Base-by-base conservation (phyloP, 2,329 filamentous ascomycete genomes). In the Beauveria asiatica region DNA sequence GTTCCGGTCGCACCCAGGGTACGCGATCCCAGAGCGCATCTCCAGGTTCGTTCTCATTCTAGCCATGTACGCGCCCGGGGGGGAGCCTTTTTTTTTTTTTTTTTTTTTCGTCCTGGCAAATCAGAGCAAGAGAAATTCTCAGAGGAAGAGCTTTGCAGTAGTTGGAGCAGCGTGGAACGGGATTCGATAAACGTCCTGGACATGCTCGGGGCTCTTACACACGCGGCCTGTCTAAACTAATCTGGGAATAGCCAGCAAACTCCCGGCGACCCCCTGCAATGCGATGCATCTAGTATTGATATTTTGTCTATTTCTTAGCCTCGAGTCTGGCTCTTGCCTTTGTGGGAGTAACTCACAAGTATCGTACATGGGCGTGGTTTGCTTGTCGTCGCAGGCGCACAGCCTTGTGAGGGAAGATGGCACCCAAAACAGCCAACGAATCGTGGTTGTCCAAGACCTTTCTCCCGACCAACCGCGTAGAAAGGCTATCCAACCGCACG, bases 221-320 rank as follows among this genome's bases (percentile, higher is more conserved):
- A 57, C 45, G 45, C 45, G 55, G 44, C 55, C 55, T 57, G 21
- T 57, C 30, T 19, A 50, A 27, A n/a, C 33, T 57, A 57, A 23
- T 5, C 9, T 45, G 55, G 45, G 45, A 57, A 57, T 50, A 50
- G 30, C 7, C 13, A 30, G 19, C 17, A 30, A 41, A 16, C 27
- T 13, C 17, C 23, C 21, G 19, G 13, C 13, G 8, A 21, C 21
- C 55, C 55, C 44, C n/a, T 37, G 53, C 19, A 30, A 13, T 37
- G 10, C 21, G 11, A 16, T 50, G 9, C n/a, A 8, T 27, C n/a
- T 42, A 5, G 13, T 37, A 19, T 23, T 33, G 1, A 11, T 30
- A 8, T 21, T 19, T 39, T 7, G 1, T 52, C 23, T 13, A 39
- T 33, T 10, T 3, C 5, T 16, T 7, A 49, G 42, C 42, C 42